A percentile compares a stretch with the other conserved stretches of the same genome.
phyloP scores from a whole-genome alignment of 2,329 filamentous ascomycete genomes.

The Nigrospora oryzae region DNA sequence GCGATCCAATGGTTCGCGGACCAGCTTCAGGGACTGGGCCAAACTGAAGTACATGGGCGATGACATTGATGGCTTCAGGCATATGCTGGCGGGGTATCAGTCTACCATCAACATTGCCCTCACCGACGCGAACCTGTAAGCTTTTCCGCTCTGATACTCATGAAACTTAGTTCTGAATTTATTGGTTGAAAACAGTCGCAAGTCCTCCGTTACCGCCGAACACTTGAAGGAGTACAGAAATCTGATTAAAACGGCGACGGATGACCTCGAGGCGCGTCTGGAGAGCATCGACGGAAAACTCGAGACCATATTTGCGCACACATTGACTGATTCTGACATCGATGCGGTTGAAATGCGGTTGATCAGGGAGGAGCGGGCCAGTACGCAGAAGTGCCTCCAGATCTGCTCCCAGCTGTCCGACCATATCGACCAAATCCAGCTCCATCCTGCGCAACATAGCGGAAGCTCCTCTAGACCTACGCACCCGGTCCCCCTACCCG shows the following conservation, averaged over 20 bases:
- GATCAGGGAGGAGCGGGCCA: constrained; percentile 22
- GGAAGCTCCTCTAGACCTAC: not conserved
- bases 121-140: constrained; percentile 29
- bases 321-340: constrained; percentile 6
- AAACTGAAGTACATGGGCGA: constrained; percentile 34
- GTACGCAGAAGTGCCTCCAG: constrained; percentile 23
- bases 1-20: constrained; percentile 21
- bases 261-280: not conserved
- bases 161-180: constrained; percentile 4
- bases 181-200: constrained; percentile 17
- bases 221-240: constrained; percentile 20
- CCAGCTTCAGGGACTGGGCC: constrained; percentile 36
- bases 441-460: not conserved
- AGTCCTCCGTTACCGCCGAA: constrained; percentile 20
- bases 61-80: constrained; percentile 30
- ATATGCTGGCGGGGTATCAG: constrained; percentile 30
- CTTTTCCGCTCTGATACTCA: constrained; percentile 6
- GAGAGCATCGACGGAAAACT: constrained; percentile 12
- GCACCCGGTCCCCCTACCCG: constrained; percentile 8
- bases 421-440: constrained; percentile 19
- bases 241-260: constrained; percentile 22
- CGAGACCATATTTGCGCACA: constrained; percentile 10
- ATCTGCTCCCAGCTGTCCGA: constrained; percentile 22
- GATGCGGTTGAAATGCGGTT: constrained; percentile 18
- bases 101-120: constrained; percentile 31